phyloP scores from a whole-genome alignment of 1,139 yeast genomes.

The Kodamaea anthophila region DNA sequence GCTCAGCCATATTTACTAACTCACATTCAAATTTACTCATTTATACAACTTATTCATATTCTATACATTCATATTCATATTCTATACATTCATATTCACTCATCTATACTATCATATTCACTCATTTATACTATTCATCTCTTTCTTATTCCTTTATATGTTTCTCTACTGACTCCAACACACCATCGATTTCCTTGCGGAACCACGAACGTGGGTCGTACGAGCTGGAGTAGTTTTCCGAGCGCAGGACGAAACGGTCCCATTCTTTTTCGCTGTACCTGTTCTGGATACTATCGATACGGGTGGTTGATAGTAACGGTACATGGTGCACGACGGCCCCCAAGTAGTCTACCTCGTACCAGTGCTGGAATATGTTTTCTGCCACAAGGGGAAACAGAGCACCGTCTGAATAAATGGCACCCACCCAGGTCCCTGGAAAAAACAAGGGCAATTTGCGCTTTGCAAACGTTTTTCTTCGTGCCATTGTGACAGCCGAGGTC shows the following conservation, averaged over 20 bases:
- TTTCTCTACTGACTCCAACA: constrained; percentile 1
- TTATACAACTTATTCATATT: too few relatives aligned
- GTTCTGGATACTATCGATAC: constrained; percentile 19
- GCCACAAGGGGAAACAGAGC: constrained; percentile 23
- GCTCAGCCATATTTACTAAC: too few relatives aligned
- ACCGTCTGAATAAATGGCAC: constrained; percentile 15
- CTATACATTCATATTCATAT: too few relatives aligned
- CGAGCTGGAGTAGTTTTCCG: constrained; percentile 15
- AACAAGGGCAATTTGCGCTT: constrained; percentile 19
- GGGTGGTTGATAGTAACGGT: constrained; percentile 29
- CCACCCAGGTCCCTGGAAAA: constrained; percentile 22
- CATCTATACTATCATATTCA: too few relatives aligned
- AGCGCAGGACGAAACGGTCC: constrained; percentile 16
- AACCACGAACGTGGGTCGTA: constrained; percentile 7
- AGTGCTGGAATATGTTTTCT: constrained; percentile 19
- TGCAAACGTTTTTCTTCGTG: constrained; percentile 22
- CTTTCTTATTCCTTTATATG: not conserved
- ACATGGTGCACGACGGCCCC: constrained; percentile 20
- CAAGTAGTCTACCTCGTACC: constrained; percentile 24
- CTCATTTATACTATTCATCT: too few relatives aligned
- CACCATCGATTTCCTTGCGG: constrained; percentile 5
- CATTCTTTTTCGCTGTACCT: constrained; percentile 11
- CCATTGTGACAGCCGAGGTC: constrained; percentile 9
- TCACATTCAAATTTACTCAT: too few relatives aligned
- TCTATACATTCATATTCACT: too few relatives aligned